Evolutionary conservation across 1,139 yeast genomes (phyloP).

Genomic region (Pneumocystis jirovecii): DNA sequence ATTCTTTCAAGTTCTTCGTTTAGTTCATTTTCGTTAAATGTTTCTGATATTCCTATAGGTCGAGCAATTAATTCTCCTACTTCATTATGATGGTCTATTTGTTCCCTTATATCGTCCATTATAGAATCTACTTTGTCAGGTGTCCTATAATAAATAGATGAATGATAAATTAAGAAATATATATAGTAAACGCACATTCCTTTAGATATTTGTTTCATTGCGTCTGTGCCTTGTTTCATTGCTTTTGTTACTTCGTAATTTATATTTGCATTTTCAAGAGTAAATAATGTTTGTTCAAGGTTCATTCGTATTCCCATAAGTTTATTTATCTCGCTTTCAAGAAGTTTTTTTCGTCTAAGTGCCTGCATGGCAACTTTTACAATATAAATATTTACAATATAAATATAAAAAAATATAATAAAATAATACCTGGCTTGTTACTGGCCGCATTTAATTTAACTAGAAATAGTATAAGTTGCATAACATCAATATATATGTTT

Average conservation of each 20-base stretch:
- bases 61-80: conserved; percentile 90
- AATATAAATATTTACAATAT: conserved; percentile 1
- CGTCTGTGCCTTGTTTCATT: conserved; percentile 93
- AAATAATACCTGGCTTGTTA: conserved; percentile 39
- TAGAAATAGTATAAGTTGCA: conserved; percentile 18
- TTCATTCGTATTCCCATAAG: conserved; percentile 81
- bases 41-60: conserved; percentile 65
- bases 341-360: conserved; percentile 71
- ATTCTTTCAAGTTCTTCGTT: conserved; percentile 86
- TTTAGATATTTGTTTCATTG: conserved; percentile 92
- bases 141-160: not conserved
- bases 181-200: conserved; percentile 52
- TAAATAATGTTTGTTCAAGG: conserved; percentile 71
- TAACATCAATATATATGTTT: not conserved
- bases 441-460: conserved; percentile 61
- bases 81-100: conserved; percentile 87
- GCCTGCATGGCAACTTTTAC: conserved; percentile 59
- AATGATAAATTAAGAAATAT: not conserved
- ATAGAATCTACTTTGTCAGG: conserved; percentile 85
- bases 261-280: conserved; percentile 89
- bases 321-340: conserved; percentile 61
- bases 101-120: conserved; percentile 98
- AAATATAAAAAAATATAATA: not conserved
- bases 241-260: conserved; percentile 97
- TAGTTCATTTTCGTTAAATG: conserved; percentile 62